A percentile compares a stretch with the other conserved stretches of the same genome.
Conservation (phyloP, 352 stramenopile genomes). For the Phytopythium helicoides region DNA sequence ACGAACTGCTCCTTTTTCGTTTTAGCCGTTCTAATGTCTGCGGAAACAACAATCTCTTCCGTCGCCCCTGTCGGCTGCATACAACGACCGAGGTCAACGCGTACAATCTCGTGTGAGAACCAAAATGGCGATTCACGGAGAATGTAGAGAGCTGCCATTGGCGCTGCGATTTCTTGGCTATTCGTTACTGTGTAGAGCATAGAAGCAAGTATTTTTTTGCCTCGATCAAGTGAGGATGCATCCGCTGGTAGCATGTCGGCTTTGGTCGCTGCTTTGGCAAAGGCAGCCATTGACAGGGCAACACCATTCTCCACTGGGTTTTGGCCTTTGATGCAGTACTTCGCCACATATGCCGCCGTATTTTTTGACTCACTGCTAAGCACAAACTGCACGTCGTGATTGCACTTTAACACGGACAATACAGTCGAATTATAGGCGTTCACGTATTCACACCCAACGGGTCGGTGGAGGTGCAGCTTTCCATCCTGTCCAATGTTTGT, state of each 20-base stretch:
- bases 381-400: constrained; percentile 24
- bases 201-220: constrained; percentile 7
- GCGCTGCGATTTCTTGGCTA: constrained; percentile 8
- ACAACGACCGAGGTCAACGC: constrained; percentile 3
- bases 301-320: constrained; percentile 20
- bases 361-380: constrained; percentile 7
- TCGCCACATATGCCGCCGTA: constrained; percentile 20
- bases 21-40: too few species aligned
- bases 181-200: constrained; percentile 16
- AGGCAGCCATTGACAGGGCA: constrained; percentile 11
- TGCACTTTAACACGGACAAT: constrained; percentile 18
- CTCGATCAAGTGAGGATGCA: constrained; percentile 5
- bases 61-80: neutral
- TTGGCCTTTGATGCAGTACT: constrained; percentile 27
- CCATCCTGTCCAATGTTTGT: neutral
- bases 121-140: constrained; percentile 9
- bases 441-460: constrained; percentile 22
- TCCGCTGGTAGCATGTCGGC: constrained; percentile 3
- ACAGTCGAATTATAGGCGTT: constrained; percentile 22
- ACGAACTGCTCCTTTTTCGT: neutral
- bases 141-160: constrained; percentile 11
- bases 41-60: neutral
- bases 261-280: constrained; percentile 8
- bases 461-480: constrained; percentile 5
- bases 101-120: constrained; percentile 11